Conservation (phyloP, 306 rosid genomes). For the Benincasa hispida region DNA sequence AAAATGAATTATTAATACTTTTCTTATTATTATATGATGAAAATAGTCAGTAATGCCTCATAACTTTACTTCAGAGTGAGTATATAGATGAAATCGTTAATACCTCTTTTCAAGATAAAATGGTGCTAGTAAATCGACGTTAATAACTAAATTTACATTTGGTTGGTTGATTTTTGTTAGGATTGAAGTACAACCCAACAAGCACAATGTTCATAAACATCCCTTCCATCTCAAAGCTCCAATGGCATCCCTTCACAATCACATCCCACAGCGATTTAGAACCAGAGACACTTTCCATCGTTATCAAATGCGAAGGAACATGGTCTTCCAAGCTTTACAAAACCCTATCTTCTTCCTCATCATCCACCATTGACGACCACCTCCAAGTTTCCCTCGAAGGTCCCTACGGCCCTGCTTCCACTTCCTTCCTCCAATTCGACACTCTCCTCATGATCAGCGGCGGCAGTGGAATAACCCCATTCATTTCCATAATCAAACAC, state of each 20-base stretch:
- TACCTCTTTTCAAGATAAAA: no score
- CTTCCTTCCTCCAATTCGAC: slow-evolving; percentile 40
- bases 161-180: slow-evolving; percentile 8
- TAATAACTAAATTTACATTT: no score
- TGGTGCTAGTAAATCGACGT: no score
- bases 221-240: slow-evolving; percentile 69
- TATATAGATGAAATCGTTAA: no score
- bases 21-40: no score
- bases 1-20: no score
- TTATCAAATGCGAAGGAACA: slow-evolving; percentile 55
- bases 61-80: no score
- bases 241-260: slow-evolving; percentile 85
- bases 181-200: slow-evolving; percentile 50
- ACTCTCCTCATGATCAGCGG: slow-evolving; percentile 52
- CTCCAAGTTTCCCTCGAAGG: slow-evolving; percentile 53
- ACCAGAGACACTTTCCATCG: slow-evolving; percentile 40
- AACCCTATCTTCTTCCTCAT: slow-evolving; percentile 43
- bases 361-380: slow-evolving; percentile 28
- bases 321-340: slow-evolving; percentile 60
- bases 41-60: no score
- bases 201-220: slow-evolving; percentile 59
- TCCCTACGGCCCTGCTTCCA: slow-evolving; percentile 55
- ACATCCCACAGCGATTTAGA: slow-evolving; percentile 63
- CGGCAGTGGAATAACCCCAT: slow-evolving; percentile 77
- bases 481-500: slow-evolving; percentile 51